Conservation (phyloP, 2,329 filamentous ascomycete species). For the Camptophora hylomeconis region DNA sequence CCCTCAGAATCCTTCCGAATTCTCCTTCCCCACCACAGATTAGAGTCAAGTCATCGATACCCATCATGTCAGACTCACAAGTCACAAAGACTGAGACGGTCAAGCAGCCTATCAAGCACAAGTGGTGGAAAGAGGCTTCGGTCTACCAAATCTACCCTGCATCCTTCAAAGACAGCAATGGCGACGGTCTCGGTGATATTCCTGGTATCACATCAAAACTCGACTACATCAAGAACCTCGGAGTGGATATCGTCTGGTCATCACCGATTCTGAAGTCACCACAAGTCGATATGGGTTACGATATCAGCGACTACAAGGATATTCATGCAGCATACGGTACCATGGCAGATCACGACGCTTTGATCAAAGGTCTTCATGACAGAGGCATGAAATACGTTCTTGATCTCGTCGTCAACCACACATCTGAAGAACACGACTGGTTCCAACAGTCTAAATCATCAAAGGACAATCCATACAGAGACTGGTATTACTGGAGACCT, state of each 20-base stretch:
- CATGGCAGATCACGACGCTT: conserved; percentile 44
- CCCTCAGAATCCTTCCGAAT: too few species aligned
- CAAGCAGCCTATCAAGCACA: conserved; percentile 5
- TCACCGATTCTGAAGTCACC: conserved; percentile 55
- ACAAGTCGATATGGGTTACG: conserved; percentile 58
- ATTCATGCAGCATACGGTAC: conserved; percentile 51
- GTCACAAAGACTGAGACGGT: too few species aligned
- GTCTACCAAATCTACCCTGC: conserved; percentile 52
- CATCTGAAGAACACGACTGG: conserved; percentile 55
- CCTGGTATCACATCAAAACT: conserved; percentile 50
- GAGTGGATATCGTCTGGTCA: conserved; percentile 54
- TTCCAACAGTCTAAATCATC: conserved; percentile 49
- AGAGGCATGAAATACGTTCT: conserved; percentile 55
- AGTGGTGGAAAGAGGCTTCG: conserved; percentile 48
- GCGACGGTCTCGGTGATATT: conserved; percentile 51
- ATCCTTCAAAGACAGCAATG: conserved; percentile 46
- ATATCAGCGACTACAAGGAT: conserved; percentile 51
- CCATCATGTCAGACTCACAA: too few species aligned
- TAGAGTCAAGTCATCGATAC: too few species aligned
- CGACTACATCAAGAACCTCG: conserved; percentile 47
- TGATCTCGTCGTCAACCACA: conserved; percentile 64
- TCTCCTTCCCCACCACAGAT: too few species aligned
- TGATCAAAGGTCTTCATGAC: conserved; percentile 43
- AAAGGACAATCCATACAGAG: conserved; percentile 44
- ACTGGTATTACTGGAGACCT: conserved; percentile 48